Evolutionary conservation across 2,329 filamentous ascomycete species (phyloP), one percentile per base, ranked within the genome.

Genomic region (Claviceps sp.): DNA sequence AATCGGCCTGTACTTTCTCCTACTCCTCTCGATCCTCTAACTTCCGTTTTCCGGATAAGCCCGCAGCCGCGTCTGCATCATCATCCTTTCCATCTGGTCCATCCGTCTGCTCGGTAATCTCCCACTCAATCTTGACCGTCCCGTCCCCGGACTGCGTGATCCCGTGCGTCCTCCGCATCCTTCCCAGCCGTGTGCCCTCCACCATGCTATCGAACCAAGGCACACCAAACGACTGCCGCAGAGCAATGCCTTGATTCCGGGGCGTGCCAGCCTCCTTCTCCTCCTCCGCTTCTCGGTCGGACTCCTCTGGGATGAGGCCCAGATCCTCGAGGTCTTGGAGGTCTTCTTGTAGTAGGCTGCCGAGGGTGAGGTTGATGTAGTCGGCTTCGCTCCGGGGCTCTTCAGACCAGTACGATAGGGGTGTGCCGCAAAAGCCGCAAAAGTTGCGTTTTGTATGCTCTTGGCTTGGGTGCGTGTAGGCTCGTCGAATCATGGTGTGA

Each of bases 401-500:
- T 65, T 95, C 89, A 46, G 82, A 84, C 88, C 88, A 95, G 59
- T 84, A 88, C 0, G 84, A 85, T 50, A 96, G 71, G 13, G 86
- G 85, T 0, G 89, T 95, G 50, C 90, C 90, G 65, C 90, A 95
- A 70, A 86, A 94, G 23, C 90, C 90, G 68, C 90, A 96, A 67
- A 96, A 96, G 58, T 88, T 79, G 48, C 87, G 81, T 63, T 85
- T 81, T 1, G 79, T 73, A 59, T 77, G 69, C 49, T 75, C 73
- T 50, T 78, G 76, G 58, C 73, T 69, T 2, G 72, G 73, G 22
- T 82, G 77, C 9, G 79, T 79, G 65, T 86, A 89, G 47, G 77
- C 74, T 42, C 83, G 78, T 52, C 79, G 80, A 62, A 89, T 89
- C 49, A 73, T 72, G 50, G 72, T 60, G 64, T 80, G 77, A 16